These are phyloP conservation scores for Phytomonas serpens DNA, from an alignment of 208 protist species.

Conservation along the genomic window DNA sequence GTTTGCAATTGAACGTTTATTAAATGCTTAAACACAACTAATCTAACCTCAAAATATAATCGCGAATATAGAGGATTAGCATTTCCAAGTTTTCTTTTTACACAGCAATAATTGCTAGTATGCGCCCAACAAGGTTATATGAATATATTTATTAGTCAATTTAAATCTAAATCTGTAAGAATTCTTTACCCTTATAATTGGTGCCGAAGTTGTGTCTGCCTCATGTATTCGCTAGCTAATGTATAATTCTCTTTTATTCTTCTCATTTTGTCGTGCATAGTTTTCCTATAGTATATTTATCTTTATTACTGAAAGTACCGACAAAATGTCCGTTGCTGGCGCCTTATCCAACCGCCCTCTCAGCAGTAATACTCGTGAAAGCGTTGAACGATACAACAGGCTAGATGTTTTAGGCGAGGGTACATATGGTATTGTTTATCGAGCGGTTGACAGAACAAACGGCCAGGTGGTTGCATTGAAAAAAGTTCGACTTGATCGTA, in stretches of 20 bases:
- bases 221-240: slow-evolving; percentile 6
- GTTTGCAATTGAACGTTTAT: slow-evolving; percentile 85
- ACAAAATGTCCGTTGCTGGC: slow-evolving; percentile 44
- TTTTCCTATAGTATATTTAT: slow-evolving; percentile 3
- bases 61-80: neutral
- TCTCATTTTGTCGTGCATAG: neutral
- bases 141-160: neutral
- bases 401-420: slow-evolving; percentile 89
- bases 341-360: slow-evolving; percentile 32
- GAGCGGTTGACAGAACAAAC: slow-evolving; percentile 74
- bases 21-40: slow-evolving; percentile 33
- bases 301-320: neutral
- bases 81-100: neutral
- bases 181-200: slow-evolving; percentile 3
- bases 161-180: neutral
- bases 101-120: neutral
- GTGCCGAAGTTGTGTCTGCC: slow-evolving; percentile 3
- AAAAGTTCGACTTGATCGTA: slow-evolving; percentile 94
- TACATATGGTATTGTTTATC: slow-evolving; percentile 91
- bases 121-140: neutral
- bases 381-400: slow-evolving; percentile 80
- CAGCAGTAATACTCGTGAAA: slow-evolving; percentile 31
- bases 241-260: neutral
- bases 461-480: slow-evolving; percentile 95
- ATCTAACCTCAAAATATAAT: neutral